phyloP scores from a whole-genome alignment of 116 monocot genomes.

The Dioscorea cayenensis region DNA sequence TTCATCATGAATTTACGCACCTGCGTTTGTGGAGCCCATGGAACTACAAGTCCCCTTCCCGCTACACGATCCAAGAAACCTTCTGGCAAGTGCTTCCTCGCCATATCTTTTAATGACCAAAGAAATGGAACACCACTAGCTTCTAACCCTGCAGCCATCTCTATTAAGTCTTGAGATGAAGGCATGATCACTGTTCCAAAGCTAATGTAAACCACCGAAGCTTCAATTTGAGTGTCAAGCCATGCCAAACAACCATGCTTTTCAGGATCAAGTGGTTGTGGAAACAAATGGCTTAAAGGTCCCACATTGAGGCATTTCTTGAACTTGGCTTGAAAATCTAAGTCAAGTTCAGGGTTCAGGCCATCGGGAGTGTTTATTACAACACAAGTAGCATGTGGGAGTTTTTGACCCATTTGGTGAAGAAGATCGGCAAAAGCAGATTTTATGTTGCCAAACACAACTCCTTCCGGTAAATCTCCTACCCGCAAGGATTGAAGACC shows the following conservation, averaged over 20 bases:
- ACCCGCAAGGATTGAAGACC: slow-evolving; percentile 28
- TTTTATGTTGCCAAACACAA: slow-evolving; percentile 37
- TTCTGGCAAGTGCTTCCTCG: not conserved
- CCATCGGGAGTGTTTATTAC: not conserved
- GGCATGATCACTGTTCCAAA: slow-evolving; percentile 34
- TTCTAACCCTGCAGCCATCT: slow-evolving; percentile 47
- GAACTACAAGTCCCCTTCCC: slow-evolving; percentile 23
- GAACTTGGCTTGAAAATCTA: slow-evolving; percentile 21
- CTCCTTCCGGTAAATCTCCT: slow-evolving; percentile 44
- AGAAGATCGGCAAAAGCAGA: slow-evolving; percentile 21
- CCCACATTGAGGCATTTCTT: slow-evolving; percentile 26
- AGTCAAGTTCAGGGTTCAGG: slow-evolving; percentile 10
- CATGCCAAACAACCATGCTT: slow-evolving; percentile 32
- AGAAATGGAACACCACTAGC: slow-evolving; percentile 33
- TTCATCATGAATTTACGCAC: not conserved
- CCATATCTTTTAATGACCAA: slow-evolving; percentile 47
- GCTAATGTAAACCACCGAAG: slow-evolving; percentile 41
- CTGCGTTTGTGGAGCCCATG: slow-evolving; percentile 45
- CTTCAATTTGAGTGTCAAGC: slow-evolving; percentile 32
- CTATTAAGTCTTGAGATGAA: slow-evolving; percentile 26
- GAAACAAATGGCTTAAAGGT: slow-evolving; percentile 33
- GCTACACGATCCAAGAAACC: slow-evolving; percentile 32
- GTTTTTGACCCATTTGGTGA: slow-evolving; percentile 22
- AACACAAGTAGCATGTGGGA: slow-evolving; percentile 5
- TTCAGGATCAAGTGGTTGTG: not conserved